These are phyloP conservation scores for Xylaria arbuscula DNA, from an alignment of 2,329 filamentous ascomycete species.

Conservation along the genomic window DNA sequence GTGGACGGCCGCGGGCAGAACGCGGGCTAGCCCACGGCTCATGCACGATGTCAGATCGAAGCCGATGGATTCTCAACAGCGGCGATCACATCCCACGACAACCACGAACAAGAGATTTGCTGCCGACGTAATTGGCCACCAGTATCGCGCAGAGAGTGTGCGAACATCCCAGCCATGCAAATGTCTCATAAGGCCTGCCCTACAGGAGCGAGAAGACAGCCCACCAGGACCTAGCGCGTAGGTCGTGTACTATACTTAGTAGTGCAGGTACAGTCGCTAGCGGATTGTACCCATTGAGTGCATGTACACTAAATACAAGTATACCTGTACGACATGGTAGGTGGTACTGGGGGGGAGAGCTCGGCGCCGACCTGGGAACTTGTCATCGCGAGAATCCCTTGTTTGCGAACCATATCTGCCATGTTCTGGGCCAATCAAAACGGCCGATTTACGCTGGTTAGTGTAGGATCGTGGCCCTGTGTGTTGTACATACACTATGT, in stretches of 20 bases:
- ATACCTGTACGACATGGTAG: neutral
- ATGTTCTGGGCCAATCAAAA: slow-evolving; percentile 36
- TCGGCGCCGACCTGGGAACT: slow-evolving; percentile 19
- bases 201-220: slow-evolving; percentile 2
- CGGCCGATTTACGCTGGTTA: slow-evolving; percentile 11
- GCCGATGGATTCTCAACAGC: slow-evolving; percentile 45
- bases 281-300: neutral
- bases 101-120: slow-evolving; percentile 31
- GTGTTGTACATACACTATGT: no score
- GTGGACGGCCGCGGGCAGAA: slow-evolving; percentile 36
- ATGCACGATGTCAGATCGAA: slow-evolving; percentile 51
- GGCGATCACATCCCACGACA: slow-evolving; percentile 43
- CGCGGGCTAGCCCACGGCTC: slow-evolving; percentile 44
- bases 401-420: slow-evolving; percentile 41
- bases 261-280: neutral
- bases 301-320: neutral
- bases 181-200: slow-evolving; percentile 29
- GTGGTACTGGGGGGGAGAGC: slow-evolving; percentile 2
- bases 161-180: slow-evolving; percentile 24
- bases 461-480: slow-evolving; percentile 20
- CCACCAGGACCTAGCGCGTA: neutral
- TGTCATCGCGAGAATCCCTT: slow-evolving; percentile 37
- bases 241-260: slow-evolving; percentile 3
- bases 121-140: slow-evolving; percentile 16
- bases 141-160: neutral